A percentile compares a stretch with the other conserved stretches of the same genome.
These are phyloP conservation scores for Cyclotella baltica DNA, from an alignment of 108 stramenopile genomes.

Conservation along the genomic window DNA sequence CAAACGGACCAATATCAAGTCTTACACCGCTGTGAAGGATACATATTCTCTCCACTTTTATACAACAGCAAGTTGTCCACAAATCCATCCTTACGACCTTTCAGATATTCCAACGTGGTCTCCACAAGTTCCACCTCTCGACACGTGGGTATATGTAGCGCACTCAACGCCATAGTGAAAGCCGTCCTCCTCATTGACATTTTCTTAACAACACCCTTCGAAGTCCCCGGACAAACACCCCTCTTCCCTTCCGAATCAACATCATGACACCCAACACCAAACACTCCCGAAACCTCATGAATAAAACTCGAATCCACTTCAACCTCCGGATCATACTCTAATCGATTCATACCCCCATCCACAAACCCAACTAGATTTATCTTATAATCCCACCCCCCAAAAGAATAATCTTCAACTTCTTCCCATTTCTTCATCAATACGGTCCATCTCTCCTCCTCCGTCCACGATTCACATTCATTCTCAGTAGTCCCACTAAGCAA, in stretches of 20 bases:
- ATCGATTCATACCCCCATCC: slow-evolving; percentile 33
- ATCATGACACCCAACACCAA: slow-evolving; percentile 36
- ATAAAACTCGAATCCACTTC: slow-evolving; percentile 20
- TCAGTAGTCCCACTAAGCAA: slow-evolving; percentile 23
- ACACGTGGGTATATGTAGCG: slow-evolving; percentile 18
- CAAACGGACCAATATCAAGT: not conserved
- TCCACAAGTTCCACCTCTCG: slow-evolving; percentile 28
- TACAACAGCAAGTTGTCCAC: slow-evolving; percentile 39
- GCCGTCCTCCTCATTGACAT: slow-evolving; percentile 28
- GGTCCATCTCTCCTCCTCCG: slow-evolving; percentile 45
- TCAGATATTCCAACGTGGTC: slow-evolving; percentile 40
- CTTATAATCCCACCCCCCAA: slow-evolving; percentile 31
- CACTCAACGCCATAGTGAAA: slow-evolving; percentile 32
- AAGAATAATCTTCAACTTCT: slow-evolving; percentile 32
- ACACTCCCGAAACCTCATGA: slow-evolving; percentile 29
- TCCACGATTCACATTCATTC: slow-evolving; percentile 14
- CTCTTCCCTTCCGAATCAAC: slow-evolving; percentile 7
- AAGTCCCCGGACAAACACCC: not conserved
- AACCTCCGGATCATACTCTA: slow-evolving; percentile 11
- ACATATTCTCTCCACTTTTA: slow-evolving; percentile 16
- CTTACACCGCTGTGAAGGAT: slow-evolving; percentile 35
- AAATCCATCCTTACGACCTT: slow-evolving; percentile 28
- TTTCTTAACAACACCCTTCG: slow-evolving; percentile 16
- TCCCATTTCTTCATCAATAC: slow-evolving; percentile 51
- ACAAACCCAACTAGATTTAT: slow-evolving; percentile 47